Evolutionary conservation across 1,284 basidiomycete species (phyloP), one percentile per base, ranked within the genome.

Genomic region (Irpex sp.): DNA sequence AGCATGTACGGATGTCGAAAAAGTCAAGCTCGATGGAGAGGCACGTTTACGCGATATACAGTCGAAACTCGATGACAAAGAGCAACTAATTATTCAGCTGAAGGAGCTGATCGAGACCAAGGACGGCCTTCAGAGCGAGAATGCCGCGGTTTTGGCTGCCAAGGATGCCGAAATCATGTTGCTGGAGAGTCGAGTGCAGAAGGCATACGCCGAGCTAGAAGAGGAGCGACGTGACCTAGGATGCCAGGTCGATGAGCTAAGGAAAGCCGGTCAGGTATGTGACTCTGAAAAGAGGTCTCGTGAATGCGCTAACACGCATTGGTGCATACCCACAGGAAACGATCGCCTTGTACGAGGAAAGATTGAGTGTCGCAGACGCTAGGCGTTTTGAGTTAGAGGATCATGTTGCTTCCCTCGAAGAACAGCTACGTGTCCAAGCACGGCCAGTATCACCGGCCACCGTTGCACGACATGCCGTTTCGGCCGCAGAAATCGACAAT

Each of bases 271-370:
- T 21, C 91, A 93, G 78, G 91, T 92, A 70, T 65, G 78, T 67
- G 26, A n/a, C 39, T 15, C 39, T 15, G 15, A 43, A 43, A 26
- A 26, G 26, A 26, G 26, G 26, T 26, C 26, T 26, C 26, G 26
- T 26, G 26, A 26, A 26, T 26, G 26, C 26, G 26, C 26, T 26
- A 26, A 26, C 26, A 26, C 26, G 26, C 26, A 26, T 26, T 26
- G 26, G 26, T 26, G 26, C 26, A 26, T 26, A 26, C 26, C 26
- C 26, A 26, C 26, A 94, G 91, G 92, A 95, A 84, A 95, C 93
- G 0, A 95, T 95, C 67, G 92, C 92, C 39, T 79, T 97, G 39
- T 97, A 97, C 71, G 95, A 98, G 77, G 93, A 95, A 69, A 87
- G 90, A 39, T 79, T 96, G 21, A 89, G 84, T 63, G 81, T 80